These are phyloP conservation scores for Eleusine coracana DNA, from an alignment of 176 grass and related monocot genomes.

Conservation along the genomic window DNA sequence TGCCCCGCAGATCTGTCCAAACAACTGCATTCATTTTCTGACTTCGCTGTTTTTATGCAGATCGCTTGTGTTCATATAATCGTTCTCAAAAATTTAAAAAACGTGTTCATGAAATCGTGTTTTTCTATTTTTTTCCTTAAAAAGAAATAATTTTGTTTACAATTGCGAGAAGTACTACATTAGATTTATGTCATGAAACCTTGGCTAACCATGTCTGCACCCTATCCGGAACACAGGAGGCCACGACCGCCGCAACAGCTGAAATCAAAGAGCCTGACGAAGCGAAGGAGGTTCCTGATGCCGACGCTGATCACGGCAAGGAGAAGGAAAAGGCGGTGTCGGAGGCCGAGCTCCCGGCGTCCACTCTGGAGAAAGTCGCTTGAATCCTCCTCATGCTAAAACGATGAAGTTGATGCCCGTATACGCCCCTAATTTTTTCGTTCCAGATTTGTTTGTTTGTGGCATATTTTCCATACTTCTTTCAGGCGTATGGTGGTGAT, in stretches of 20 bases:
- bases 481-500: not conserved
- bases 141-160: no score
- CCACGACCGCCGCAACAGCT: not conserved
- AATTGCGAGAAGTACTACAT: no score
- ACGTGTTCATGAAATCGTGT: no score
- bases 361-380: not conserved
- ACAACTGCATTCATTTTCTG: not conserved
- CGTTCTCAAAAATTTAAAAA: no score
- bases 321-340: not conserved
- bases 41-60: not conserved
- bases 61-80: not conserved
- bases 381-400: not conserved
- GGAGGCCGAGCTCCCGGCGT: slow-evolving; percentile 6
- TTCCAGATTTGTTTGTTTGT: not conserved
- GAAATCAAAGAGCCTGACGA: slow-evolving; percentile 20
- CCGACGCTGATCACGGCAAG: not conserved
- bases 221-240: slow-evolving; percentile 4
- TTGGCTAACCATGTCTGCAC: not conserved
- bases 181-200: not conserved
- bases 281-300: not conserved
- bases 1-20: not conserved
- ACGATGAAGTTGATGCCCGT: no score
- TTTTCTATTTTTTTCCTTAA: no score
- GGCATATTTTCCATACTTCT: not conserved
- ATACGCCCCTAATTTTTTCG: not conserved